Conservation (phyloP, 257 asterid genomes). For the Solanum clarkiae region DNA sequence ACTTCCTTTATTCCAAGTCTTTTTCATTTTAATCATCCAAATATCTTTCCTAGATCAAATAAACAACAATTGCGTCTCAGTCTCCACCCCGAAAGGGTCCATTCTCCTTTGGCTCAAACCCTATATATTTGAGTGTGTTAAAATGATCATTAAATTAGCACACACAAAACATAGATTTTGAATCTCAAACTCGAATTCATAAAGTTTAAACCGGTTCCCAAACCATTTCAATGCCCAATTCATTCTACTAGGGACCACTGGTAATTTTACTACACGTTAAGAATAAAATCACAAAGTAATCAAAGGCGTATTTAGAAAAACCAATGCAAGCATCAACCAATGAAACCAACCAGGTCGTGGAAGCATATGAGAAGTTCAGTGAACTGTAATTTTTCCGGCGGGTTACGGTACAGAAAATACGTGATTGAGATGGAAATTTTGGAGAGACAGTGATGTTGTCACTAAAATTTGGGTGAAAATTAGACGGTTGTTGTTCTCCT, state of each 20-base stretch:
- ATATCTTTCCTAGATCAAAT: neutral
- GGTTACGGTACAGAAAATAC: neutral
- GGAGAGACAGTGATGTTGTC: neutral
- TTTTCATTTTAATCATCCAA: neutral
- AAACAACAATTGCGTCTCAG: neutral
- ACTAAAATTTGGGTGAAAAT: neutral
- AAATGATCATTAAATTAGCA: neutral
- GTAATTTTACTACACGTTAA: neutral
- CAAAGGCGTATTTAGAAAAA: neutral
- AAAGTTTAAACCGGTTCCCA: neutral
- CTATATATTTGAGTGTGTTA: too few relatives aligned
- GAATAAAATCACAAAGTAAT: neutral
- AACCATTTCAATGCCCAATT: neutral
- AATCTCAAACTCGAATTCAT: neutral
- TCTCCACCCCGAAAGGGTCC: neutral
- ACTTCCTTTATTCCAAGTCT: neutral
- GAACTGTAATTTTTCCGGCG: neutral
- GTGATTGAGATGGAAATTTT: neutral
- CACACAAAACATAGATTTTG: neutral
- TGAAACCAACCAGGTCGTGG: neutral
- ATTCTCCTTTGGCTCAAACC: neutral
- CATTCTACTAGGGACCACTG: neutral
- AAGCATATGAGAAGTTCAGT: neutral
- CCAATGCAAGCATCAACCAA: too few relatives aligned
- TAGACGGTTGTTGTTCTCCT: neutral